These are phyloP conservation scores for Penium margaritaceum DNA, from an alignment of 139 green algal genomes.

Conservation along the genomic window DNA sequence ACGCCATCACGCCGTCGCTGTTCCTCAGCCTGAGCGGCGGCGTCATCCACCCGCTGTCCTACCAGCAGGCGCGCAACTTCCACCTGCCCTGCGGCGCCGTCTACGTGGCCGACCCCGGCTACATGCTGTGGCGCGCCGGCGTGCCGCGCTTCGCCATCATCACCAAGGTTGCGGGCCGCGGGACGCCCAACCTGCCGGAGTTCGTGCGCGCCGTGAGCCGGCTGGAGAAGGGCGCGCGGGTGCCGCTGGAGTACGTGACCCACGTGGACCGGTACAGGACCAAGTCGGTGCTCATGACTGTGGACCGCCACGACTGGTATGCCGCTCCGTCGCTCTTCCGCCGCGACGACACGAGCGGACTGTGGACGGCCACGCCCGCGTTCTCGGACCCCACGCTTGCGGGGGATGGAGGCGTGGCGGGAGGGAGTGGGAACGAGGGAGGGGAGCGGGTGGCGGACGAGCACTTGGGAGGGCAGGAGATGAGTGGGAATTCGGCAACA, in stretches of 20 bases:
- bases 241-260: constrained; percentile 68
- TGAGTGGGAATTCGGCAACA: no score
- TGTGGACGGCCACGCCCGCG: constrained; percentile 32
- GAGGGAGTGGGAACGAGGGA: background rate
- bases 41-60: constrained; percentile 70
- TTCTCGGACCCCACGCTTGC: background rate
- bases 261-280: constrained; percentile 52
- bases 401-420: background rate
- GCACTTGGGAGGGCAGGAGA: background rate
- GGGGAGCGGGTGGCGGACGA: background rate
- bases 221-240: constrained; percentile 44
- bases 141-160: constrained; percentile 77
- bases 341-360: constrained; percentile 59
- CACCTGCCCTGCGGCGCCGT: constrained; percentile 53
- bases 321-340: constrained; percentile 62
- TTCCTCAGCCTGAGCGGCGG: constrained; percentile 76
- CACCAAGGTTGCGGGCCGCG: constrained; percentile 53
- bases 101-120: constrained; percentile 74
- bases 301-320: constrained; percentile 63
- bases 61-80: constrained; percentile 79
- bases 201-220: constrained; percentile 44
- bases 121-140: constrained; percentile 50
- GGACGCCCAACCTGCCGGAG: constrained; percentile 62
- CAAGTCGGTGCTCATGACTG: constrained; percentile 31
- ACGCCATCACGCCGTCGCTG: constrained; percentile 48